Evolutionary conservation across 2,329 filamentous ascomycete genomes (phyloP).

Genomic region (Ophiocordyceps unilateralis): DNA sequence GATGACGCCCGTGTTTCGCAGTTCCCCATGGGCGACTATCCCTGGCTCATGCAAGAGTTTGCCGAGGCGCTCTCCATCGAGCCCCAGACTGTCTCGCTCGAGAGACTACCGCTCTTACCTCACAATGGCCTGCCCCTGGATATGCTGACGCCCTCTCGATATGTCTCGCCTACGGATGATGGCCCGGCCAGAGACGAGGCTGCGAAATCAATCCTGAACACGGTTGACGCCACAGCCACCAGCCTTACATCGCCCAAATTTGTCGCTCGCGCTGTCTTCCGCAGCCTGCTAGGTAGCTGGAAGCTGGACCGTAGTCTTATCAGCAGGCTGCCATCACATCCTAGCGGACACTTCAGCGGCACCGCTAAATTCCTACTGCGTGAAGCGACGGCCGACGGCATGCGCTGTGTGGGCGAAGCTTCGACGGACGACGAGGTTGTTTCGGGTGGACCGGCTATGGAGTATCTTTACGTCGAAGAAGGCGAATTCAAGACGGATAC

Average conservation of each 20-base stretch:
- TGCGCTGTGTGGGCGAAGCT: conserved; percentile 12
- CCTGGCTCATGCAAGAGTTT: conserved; percentile 58
- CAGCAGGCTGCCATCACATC: conserved; percentile 37
- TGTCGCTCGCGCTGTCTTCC: conserved; percentile 49
- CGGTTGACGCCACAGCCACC: conserved; percentile 21
- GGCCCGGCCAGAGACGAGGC: conserved; percentile 21
- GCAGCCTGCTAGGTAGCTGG: conserved; percentile 56
- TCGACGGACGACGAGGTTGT: conserved; percentile 6
- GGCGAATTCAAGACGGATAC: conserved; percentile 43
- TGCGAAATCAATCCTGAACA: conserved; percentile 25
- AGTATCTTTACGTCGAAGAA: conserved; percentile 54
- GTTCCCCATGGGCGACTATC: conserved; percentile 72
- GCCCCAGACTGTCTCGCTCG: conserved; percentile 15
- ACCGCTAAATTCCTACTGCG: conserved; percentile 48
- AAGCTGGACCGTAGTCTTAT: conserved; percentile 38
- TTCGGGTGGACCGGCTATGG: conserved; percentile 15
- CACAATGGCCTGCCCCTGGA: conserved; percentile 28
- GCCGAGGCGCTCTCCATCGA: conserved; percentile 37
- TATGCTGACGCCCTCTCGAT: conserved; percentile 37
- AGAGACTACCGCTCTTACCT: conserved; percentile 15
- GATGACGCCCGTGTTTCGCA: conserved; percentile 38
- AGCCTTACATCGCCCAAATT: conserved; percentile 30
- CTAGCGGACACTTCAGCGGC: conserved; percentile 47
- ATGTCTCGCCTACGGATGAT: conserved; percentile 23
- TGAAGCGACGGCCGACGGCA: conserved; percentile 35